phyloP scores from a whole-genome alignment of 208 protist genomes.

The Trypanosoma platydactyli region DNA sequence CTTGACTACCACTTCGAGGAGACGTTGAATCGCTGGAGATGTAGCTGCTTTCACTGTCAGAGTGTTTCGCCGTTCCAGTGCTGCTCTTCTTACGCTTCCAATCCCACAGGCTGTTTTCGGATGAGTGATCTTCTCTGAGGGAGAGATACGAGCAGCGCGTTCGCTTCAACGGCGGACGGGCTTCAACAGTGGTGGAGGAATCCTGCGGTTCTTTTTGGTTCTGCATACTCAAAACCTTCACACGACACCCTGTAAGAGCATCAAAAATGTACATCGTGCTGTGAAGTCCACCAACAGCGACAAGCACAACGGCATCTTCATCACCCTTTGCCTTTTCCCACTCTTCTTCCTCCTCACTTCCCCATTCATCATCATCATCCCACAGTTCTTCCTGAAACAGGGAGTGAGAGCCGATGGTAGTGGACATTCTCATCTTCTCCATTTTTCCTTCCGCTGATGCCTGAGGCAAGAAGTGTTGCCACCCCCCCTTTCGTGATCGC shows the following conservation, averaged over 20 bases:
- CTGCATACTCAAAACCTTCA: constrained; percentile 30
- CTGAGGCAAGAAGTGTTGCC: no score
- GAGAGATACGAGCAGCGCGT: constrained; percentile 25
- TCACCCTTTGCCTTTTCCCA: constrained; percentile 18
- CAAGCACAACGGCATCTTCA: constrained; percentile 29
- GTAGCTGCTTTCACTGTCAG: constrained; percentile 11
- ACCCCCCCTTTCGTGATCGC: no score
- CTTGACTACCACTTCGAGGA: neutral
- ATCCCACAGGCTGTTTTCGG: neutral
- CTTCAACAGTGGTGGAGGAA: neutral
- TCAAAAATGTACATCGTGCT: constrained; percentile 66
- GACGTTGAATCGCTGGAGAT: constrained; percentile 1
- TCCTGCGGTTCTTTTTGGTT: constrained; percentile 21
- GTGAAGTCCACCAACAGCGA: constrained; percentile 65
- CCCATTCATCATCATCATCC: no score
- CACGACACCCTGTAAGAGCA: constrained; percentile 53
- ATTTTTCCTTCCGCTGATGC: no score
- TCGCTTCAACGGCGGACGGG: constrained; percentile 19
- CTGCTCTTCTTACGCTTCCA: neutral
- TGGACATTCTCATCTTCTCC: no score
- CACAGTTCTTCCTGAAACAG: no score
- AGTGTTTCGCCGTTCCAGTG: neutral
- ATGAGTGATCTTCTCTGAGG: neutral
- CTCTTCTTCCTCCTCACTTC: constrained; percentile 3
- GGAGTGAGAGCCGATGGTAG: no score